These are phyloP conservation scores for Pseudisothecium myosuroides DNA, from an alignment of 225 moss, liverwort and hornwort genomes.

Conservation along the genomic window DNA sequence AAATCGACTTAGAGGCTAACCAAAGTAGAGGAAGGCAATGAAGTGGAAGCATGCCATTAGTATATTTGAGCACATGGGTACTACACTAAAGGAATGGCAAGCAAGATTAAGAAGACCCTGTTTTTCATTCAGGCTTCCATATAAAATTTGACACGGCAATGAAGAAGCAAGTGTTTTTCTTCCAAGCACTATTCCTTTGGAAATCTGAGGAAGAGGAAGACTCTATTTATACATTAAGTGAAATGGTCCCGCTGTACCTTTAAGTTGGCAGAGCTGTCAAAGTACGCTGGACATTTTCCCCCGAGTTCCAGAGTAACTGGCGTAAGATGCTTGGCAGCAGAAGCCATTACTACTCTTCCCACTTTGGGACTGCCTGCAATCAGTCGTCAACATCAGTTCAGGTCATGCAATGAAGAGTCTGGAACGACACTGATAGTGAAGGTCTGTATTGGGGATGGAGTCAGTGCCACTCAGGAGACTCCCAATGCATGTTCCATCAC, in stretches of 20 bases:
- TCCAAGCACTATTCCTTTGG: background rate
- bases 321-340: conserved; percentile 68
- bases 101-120: background rate
- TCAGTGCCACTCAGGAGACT: background rate
- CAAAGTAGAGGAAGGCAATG: background rate
- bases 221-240: background rate
- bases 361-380: conserved; percentile 42
- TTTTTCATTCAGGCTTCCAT: background rate
- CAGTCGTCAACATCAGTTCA: background rate
- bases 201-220: background rate
- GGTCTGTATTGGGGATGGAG: background rate
- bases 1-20: background rate
- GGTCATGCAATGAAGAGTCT: background rate
- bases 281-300: conserved; percentile 63
- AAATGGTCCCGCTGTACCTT: background rate
- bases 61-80: background rate
- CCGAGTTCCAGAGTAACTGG: conserved; percentile 72
- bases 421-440: background rate
- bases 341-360: conserved; percentile 50
- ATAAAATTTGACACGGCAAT: too few relatives aligned
- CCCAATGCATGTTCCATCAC: background rate
- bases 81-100: background rate
- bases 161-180: background rate
- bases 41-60: background rate
- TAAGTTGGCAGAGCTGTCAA: conserved; percentile 46